Base-by-base conservation (phyloP, 306 rosid species). In the peach (Prunus persica) region DNA sequence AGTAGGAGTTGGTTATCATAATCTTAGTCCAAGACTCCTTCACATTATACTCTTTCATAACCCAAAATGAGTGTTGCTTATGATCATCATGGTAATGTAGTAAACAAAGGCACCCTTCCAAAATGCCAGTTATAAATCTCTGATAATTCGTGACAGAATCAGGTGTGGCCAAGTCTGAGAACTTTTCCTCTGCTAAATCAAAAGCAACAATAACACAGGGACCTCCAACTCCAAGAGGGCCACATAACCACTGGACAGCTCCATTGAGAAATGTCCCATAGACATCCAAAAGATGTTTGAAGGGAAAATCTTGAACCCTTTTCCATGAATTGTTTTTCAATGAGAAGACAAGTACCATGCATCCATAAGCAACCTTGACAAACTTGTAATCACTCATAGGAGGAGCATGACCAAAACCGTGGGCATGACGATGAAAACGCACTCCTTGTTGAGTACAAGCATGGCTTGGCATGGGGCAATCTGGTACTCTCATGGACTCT, bases 41-140 rank as follows among this genome's bases (percentile, higher is more conserved):
- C 67, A 72, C 76, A 58, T 50, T 64, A 58, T 72, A 72, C 76
- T 72, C 76, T 22, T 72, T 72, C 76, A 72, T 57, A 18, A 72
- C 63, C 76, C 76, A 72, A 46, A 72, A 72, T 1, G 3, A 16
- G 46, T 30, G 76, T 15, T 15, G 55, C 55, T 52, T 14, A 3
- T 15, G 32, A 43, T 13, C 28, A 9, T 16, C 15, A 20, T 34
- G 52, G 76, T 72, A 6, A 38, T 38, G 56, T 22, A 72, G 67
- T 13, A 72, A 57, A 72, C 76, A 72, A 22, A 72, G 76, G 18
- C 56, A 57, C 56, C n/a, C 67, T 46, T 45, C 61, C 63, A 72
- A 57, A 46, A 58, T 24, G 11, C 76, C 76, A 24, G 67, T 11
- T 34, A 25, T 41, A 43, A 7, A 58, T 5, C 43, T 25, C 7